Base-by-base conservation (phyloP, 768 basidiomycete species). In the Collybia sp. region DNA sequence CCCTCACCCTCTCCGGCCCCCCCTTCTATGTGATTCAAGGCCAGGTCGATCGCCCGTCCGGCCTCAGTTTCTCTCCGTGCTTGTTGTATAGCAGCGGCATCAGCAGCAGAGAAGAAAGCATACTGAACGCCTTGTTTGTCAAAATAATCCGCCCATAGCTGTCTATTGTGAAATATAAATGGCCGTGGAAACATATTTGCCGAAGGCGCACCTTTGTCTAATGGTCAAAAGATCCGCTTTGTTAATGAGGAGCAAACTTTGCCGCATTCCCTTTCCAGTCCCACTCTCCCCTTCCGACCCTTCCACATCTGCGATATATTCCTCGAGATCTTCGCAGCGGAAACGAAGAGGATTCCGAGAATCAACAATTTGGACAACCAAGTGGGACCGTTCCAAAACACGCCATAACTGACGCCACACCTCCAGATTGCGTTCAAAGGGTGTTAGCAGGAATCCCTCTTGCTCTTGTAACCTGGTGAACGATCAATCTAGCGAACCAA, bases 331-430 rank as follows among this genome's bases (percentile, higher is more conserved):
- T 51, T 93, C 88, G 42, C 94, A 97, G 16, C 93, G 82, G 60
- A 97, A 97, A 20, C 82, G 74, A 8, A 96, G 73, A 1, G 96
- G 95, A 69, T 96, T 97, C 33, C 96, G 83, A 5, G 93, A 93
- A 59, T 99, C 96, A 43, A 96, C 89, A 42, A 99, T 95, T 65
- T 98, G 93, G 2, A 98, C 88, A 30, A 98, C 68, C 17, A 99
- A 79, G 55, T 96, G 90, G 1, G 95, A 96, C 16, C 93, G 80
- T 67, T 99, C 96, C 8, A 96, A 68, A 1, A 98, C 96, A 43
- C 96, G 77, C 96, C 96, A 99, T 6, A 99, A 77, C 58, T 99
- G 96, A 36, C 96, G 75, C 95, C 96, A 98, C 11, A 99, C 96
- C 72, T 98, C 94, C 30, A 99, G 68, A 59, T 98, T 99, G 41